phyloP scores from a whole-genome alignment of 1,284 basidiomycete genomes.

The Peniophora sp. region DNA sequence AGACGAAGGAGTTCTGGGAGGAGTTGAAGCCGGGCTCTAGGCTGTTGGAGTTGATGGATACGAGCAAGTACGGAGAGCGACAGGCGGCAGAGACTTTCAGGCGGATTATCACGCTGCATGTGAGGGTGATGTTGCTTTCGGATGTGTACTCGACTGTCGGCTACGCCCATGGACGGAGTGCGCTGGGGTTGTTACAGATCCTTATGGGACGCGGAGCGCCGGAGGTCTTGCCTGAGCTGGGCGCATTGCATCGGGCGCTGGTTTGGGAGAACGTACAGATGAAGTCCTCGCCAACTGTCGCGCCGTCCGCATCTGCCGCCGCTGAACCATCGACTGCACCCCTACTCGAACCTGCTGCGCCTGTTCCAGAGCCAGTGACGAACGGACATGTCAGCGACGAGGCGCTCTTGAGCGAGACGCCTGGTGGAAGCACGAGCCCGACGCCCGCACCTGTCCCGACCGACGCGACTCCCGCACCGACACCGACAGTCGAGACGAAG shows the following conservation, averaged over 20 bases:
- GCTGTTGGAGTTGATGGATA: constrained; percentile 53
- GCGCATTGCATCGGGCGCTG: constrained; percentile 75
- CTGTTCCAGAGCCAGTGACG: constrained; percentile 11
- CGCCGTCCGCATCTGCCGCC: constrained; percentile 34
- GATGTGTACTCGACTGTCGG: constrained; percentile 87
- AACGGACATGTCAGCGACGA: constrained; percentile 24
- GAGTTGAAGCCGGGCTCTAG: constrained; percentile 44
- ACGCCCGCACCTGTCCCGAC: constrained; percentile 13
- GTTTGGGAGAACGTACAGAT: constrained; percentile 84
- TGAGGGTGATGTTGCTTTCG: constrained; percentile 76
- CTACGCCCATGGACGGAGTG: constrained; percentile 76
- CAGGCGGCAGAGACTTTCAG: constrained; percentile 68
- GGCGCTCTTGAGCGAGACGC: constrained; percentile 7
- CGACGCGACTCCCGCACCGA: constrained; percentile 8
- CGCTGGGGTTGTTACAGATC: constrained; percentile 69
- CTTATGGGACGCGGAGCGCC: constrained; percentile 59
- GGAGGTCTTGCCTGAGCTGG: constrained; percentile 69
- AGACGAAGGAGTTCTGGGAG: constrained; percentile 71
- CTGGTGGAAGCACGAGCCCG: constrained; percentile 3
- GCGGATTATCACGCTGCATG: constrained; percentile 70
- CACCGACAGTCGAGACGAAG: constrained; percentile 22
- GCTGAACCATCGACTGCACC: constrained; percentile 34
- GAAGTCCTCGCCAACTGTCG: constrained; percentile 44
- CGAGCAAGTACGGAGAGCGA: constrained; percentile 18
- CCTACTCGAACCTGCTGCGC: no score